Evolutionary conservation across 73 alveolate species (phyloP), one percentile per base, ranked within the genome.

Genomic region (Urostyla sp.): DNA sequence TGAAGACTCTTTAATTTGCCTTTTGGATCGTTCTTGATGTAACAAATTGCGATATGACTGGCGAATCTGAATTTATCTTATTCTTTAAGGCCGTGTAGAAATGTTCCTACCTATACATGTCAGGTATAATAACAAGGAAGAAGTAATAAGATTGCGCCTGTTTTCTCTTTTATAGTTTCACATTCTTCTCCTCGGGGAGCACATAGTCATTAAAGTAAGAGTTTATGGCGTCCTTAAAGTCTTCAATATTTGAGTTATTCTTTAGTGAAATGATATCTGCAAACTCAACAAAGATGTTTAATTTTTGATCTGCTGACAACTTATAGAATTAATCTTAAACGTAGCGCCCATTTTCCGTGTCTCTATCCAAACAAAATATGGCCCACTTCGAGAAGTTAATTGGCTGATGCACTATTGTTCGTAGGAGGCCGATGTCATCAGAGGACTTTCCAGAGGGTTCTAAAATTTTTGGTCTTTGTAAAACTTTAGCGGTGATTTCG

Each of bases 81-180:
- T 52, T 32, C 72, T 85, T 85, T 32, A 77, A 57, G n/a, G 82
- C 86, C 18, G 66, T 40, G 80, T 85, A 85, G 52, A 63, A 37
- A 48, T 31, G 74, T 53, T 79, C 90, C 45, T 79, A 21, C 13
- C 63, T 26, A 6, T 50, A 27, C 11, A 60, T 48, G 61, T 54
- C 81, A 1, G 75, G 69, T 11, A 79, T 48, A 21, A 79, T 66
- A 0, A 45, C 73, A 30, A 58, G 38, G 80, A 50, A 51, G 51
- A 50, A 50, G 15, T 73, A 48, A 23, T 52, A 57, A 13, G 32
- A 11, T n/a, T 55, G 75, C 10, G 31, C 38, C n/a, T 44, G 23
- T 7, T 21, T 28, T 16, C 20, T 26, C 15, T 54, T 56, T 18
- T 32, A 1, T 8, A 60, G 61, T 16, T 1, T 13, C 72, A 52